Evolutionary conservation across 2,329 filamentous ascomycete species (phyloP).

Genomic region (Verticillium klebahnii): DNA sequence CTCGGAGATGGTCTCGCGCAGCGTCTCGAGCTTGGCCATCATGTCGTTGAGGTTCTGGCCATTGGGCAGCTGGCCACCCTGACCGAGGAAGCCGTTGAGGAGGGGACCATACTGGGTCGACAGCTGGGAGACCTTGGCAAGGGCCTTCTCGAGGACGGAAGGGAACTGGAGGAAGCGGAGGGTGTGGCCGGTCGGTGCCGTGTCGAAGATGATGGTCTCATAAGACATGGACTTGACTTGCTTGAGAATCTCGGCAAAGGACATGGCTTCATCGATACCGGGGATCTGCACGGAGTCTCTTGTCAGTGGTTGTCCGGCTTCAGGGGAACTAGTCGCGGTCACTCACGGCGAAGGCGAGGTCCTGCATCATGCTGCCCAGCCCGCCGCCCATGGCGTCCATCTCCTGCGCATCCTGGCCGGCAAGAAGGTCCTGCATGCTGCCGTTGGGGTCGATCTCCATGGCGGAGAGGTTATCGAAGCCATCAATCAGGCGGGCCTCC

Average conservation of each 20-base stretch:
- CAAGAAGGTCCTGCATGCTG: conserved; percentile 91
- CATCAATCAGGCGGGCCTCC: conserved; percentile 87
- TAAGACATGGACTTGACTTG: conserved; percentile 99
- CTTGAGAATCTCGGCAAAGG: conserved; percentile 97
- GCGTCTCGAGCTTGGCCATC: conserved; percentile 87
- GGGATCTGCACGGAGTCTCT: conserved; percentile 63
- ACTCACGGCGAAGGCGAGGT: conserved; percentile 87
- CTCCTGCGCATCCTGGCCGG: conserved; percentile 60
- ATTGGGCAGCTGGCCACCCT: conserved; percentile 70
- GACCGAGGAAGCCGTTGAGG: conserved; percentile 86
- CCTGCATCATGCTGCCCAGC: conserved; percentile 97
- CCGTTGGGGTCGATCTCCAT: conserved; percentile 99
- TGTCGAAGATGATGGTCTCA: conserved; percentile 99
- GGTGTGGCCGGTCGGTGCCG: conserved; percentile 94
- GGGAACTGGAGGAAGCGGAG: conserved; percentile 98
- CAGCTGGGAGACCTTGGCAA: conserved; percentile 94
- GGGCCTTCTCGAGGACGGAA: conserved; percentile 93
- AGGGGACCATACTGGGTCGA: conserved; percentile 94
- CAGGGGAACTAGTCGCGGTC: not conserved
- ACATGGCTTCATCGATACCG: conserved; percentile 99
- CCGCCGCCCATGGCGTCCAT: conserved; percentile 65
- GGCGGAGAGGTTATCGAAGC: conserved; percentile 88
- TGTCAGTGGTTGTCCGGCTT: not conserved
- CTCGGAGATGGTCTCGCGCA: conserved; percentile 89
- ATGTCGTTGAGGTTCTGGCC: conserved; percentile 91